Evolutionary conservation across 129 eudicot species (phyloP), one percentile per base, ranked within the genome.

Genomic region (Saussurea involucrata): DNA sequence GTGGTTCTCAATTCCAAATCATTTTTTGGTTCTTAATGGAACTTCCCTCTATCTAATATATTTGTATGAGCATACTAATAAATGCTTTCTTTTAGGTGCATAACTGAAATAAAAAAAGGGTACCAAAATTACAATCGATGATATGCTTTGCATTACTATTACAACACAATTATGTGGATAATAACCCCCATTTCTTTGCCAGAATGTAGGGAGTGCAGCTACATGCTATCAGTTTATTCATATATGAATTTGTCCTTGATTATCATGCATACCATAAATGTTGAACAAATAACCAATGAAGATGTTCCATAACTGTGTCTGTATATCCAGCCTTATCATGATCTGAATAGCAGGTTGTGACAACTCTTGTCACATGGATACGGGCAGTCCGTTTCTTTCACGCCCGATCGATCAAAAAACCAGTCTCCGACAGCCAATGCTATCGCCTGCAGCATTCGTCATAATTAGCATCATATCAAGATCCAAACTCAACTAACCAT

Each of bases 341-440:
- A 55, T 74, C 69, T 82, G 53, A 92, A 89, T 68, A 89, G 87
- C 79, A 92, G 82, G 74, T 92, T 89, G 86, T 92, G 97, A 76
- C 97, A 92, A 17, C 90, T 87, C 63, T 82, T 87, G 77, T 92
- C 95, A 70, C 97, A 92, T 3, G 97, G 97, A 66, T 89, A 89
- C 17, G 92, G 84, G 44, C 97, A 92, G 79, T 92, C 97, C 20
- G 86, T 82, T 72, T 75, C 83, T 83, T 85, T 92, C 49, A 83
- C 76, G 2, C 86, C 81, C 18, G 88, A 20, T 40, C 97, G 83
- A 33, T 89, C 95, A 61, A 85, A 92, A 69, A 81, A 92, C 97
- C 97, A 92, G 77, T 92, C 97, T 36, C 95, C 97, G 11, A 89
- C 92, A 31, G 97, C 92, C 80, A 87, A 65, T 17, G 97, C 97